Evolutionary conservation across 2,329 filamentous ascomycete genomes (phyloP), one percentile per base, ranked within the genome.

Genomic region (Epichloe bromicola): DNA sequence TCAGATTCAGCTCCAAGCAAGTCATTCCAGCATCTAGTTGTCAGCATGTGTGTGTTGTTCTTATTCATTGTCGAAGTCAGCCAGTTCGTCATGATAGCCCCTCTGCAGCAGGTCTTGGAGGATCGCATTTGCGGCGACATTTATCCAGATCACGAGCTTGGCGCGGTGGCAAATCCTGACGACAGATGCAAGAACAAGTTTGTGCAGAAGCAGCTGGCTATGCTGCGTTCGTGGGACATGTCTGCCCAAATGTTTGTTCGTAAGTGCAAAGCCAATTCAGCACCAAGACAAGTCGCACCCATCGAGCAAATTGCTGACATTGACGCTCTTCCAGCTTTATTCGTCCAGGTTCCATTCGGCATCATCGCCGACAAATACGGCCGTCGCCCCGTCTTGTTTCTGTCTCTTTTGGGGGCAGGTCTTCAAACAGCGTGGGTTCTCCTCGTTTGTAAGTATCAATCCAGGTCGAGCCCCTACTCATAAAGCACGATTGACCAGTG

Each of bases 131-230:
- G 78, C 60, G 71, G 72, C 23, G 58, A 67, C 15, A 67, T 72
- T 54, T 74, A 72, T 55, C 70, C 73, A 5, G 63, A 69, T 2
- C 61, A 69, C 43, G 57, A 65, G 23, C 60, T 69, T 0, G 56
- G 56, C 34, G 57, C 55, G 44, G 49, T 53, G 43, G 58, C 48
- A 3, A 54, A 62, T 58, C 48, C 62, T 2, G 74, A 77, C 51
- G 59, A 65, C 43, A 63, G 67, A 5, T 80, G 78, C 64, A 80
- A 80, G 58, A 60, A 61, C 3, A 59, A 65, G 0, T 61, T 65
- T 2, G 74, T 82, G 1, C 76, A 80, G 56, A 67, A 70, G 26
- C 67, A 70, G 19, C 64, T 81, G 42, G 75, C 77, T 12, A 71
- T 73, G 66, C 62, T 80, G 17, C 66, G 68, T 40, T 76, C 75